These are phyloP conservation scores for Alternaria sp. DNA, from an alignment of 2,329 filamentous ascomycete genomes.

Conservation along the genomic window DNA sequence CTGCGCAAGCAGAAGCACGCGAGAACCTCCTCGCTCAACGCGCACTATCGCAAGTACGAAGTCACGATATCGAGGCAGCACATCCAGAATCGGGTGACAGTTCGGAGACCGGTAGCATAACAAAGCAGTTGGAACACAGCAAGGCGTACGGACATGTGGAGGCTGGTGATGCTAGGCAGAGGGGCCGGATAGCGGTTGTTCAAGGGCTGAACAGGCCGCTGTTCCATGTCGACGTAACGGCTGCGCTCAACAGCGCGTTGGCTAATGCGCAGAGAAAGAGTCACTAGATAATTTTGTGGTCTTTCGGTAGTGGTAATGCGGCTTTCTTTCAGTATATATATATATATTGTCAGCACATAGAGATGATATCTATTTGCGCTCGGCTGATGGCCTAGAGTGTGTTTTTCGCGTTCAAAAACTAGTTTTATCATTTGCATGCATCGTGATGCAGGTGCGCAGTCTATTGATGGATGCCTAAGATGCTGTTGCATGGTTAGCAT, in stretches of 20 bases:
- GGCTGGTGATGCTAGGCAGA: conserved; percentile 47
- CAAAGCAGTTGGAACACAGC: conserved; percentile 42
- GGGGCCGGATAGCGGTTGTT: conserved; percentile 64
- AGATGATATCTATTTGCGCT: conserved; percentile 4
- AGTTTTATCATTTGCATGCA: neutral
- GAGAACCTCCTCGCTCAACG: conserved; percentile 60
- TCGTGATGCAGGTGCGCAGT: neutral
- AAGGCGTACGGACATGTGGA: conserved; percentile 43
- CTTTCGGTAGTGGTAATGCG: neutral
- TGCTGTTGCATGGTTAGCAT: neutral
- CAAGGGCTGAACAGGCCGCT: conserved; percentile 88
- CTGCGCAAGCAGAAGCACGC: conserved; percentile 72
- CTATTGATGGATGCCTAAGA: neutral
- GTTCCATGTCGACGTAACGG: conserved; percentile 93
- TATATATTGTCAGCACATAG: neutral
- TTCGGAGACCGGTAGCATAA: conserved; percentile 39
- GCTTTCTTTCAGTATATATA: conserved; percentile 5
- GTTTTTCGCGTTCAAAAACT: neutral
- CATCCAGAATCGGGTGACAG: conserved; percentile 23
- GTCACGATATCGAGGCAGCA: conserved; percentile 25
- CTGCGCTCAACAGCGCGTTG: conserved; percentile 88
- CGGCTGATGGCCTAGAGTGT: conserved; percentile 4
- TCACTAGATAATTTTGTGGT: conserved; percentile 28
- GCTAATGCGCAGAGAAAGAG: conserved; percentile 68
- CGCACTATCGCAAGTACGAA: conserved; percentile 60